Evolutionary conservation across 2,329 filamentous ascomycete species (phyloP).

Genomic region (Pseudocercospora crystallina): DNA sequence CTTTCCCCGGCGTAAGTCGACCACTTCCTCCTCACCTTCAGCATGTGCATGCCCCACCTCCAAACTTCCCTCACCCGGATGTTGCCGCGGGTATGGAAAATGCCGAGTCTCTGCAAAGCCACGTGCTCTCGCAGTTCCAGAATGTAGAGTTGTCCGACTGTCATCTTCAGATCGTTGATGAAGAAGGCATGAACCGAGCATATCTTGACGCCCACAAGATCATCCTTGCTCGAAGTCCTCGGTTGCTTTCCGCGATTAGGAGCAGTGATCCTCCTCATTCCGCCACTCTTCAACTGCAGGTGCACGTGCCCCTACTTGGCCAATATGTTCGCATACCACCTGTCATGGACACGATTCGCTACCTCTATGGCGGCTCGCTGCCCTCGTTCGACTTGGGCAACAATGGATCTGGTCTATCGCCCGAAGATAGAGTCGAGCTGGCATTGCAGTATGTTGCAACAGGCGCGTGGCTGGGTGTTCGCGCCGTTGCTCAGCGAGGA

Average conservation of each 20-base stretch:
- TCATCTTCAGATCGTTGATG: constrained; percentile 31
- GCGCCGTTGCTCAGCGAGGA: constrained; percentile 56
- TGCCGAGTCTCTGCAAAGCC: constrained; percentile 31
- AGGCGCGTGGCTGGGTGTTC: constrained; percentile 59
- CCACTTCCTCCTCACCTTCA: constrained; percentile 17
- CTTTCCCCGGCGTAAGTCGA: constrained; percentile 9
- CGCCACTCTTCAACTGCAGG: constrained; percentile 16
- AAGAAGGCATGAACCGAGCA: constrained; percentile 14
- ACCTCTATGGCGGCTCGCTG: constrained; percentile 36
- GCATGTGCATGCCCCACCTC: constrained; percentile 17
- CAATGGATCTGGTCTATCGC: constrained; percentile 7
- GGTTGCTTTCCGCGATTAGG: constrained; percentile 27
- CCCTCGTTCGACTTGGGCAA: constrained; percentile 23
- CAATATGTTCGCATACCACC: constrained; percentile 24
- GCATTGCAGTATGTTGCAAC: constrained; percentile 66
- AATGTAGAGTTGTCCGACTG: constrained; percentile 34
- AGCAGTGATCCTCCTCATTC: constrained; percentile 11
- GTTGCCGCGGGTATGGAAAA: constrained; percentile 27
- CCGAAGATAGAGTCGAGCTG: constrained; percentile 27
- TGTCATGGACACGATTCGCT: constrained; percentile 32
- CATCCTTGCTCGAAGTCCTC: constrained; percentile 33
- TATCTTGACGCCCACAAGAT: constrained; percentile 33
- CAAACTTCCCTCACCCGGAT: constrained; percentile 23
- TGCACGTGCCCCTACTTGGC: constrained; percentile 23
- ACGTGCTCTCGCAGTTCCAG: constrained; percentile 30